Base-by-base conservation (phyloP, 495 filamentous ascomycete genomes). In the Talaromyces proteolyticus region DNA sequence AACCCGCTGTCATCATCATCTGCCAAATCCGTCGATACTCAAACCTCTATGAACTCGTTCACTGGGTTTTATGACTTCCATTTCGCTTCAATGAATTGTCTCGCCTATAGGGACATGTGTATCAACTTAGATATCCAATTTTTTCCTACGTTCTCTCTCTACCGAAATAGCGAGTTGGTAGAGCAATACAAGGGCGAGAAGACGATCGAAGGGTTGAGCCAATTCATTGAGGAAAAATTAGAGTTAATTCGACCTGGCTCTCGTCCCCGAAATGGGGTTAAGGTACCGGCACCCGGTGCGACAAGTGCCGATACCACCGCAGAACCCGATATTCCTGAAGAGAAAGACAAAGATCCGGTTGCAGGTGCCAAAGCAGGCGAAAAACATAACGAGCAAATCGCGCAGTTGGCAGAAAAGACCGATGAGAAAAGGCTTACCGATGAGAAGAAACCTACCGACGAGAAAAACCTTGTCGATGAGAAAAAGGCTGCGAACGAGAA, bases 51-150 rank as follows among this genome's bases (percentile, higher is more conserved):
- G 26, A 84, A 86, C 56, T 76, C 77, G 1, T 87, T 87, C 56
- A 76, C 77, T 8, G 71, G 76, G 29, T 93, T 84, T 64, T 97
- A 96, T 64, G 80, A 95, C 66, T 91, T 97, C 67, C 82, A 88
- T 57, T 96, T 97, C 60, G 93, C 77, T 3, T 76, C 76, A 24
- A 62, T 98, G 53, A 89, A 97, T 64, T 98, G 93, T 67, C 62
- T 88, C 37, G 88, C 86, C 6, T 87, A 82, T 61, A 84, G 81
- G 37, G 85, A 91, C 58, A 66, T 86, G 2, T 98, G 93, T 64
- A 56, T 61, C 41, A 73, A 77, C 26, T 73, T 90, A 47, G 68
- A 79, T 1, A 75, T 96, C 44, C 51, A 60, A 12, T 74, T 74
- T 26, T 97, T 73, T 50, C 93, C 93, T 2, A 85, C 78, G 0